Evolutionary conservation across 2,329 filamentous ascomycete species (phyloP), one percentile per base, ranked within the genome.

Genomic region (Xylariaceae sp.): DNA sequence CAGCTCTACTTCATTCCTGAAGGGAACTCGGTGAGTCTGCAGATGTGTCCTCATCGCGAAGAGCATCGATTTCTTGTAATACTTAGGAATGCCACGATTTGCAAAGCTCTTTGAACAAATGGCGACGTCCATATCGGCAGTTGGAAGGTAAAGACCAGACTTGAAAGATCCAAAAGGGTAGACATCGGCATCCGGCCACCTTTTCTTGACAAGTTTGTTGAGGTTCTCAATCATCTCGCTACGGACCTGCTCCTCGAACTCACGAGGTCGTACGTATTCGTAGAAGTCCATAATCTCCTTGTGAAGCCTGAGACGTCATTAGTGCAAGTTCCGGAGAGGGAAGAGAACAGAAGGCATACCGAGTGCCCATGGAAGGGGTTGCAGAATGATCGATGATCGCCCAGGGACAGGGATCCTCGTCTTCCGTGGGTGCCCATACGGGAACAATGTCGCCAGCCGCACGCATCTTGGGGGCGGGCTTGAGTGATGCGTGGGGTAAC

Each of bases 51-150:
- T 77, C 64, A 96, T 87, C 48, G 79, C 81, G 56, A 80, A 85
- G 4, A 96, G 75, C 46, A 77, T 81, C 18, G 76, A 82, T 70
- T 77, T 86, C 65, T 75, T 81, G 60, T 68, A 74, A 70, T 78
- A 79, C 56, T 75, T 76, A 56, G 82, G 71, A 7, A 76, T 67
- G 2, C 82, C 83, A 2, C 80, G 77, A 7, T 76, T 71, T 60
- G 86, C 78, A 61, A 85, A 91, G 21, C 79, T 77, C 7, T 73
- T 65, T 0, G 83, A 86, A 48, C 93, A 84, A 50, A 95, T 82
- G 2, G 96, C 95, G 46, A 99, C 79, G 70, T 99, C 95, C 87
- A 99, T 96, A 70, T 99, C 95, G 16, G 90, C 91, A 1, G 89
- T 85, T 0, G 83, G 83, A 2, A 86, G 75, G 64, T 86, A 86